phyloP scores from a whole-genome alignment of 1,284 basidiomycete species.

The Flammula alnicola region DNA sequence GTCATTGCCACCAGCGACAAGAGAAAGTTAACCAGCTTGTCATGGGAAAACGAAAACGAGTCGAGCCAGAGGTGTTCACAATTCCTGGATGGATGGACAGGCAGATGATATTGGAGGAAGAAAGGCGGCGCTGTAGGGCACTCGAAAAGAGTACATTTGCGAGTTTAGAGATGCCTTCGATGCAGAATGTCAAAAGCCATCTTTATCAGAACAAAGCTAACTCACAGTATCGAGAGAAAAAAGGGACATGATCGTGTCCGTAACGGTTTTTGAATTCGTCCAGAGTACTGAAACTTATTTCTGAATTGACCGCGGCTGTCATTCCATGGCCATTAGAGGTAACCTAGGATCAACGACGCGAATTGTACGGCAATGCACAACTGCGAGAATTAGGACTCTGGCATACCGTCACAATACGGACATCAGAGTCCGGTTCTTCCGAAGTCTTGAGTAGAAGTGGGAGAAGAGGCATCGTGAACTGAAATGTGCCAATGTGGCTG shows the following conservation, averaged over 20 bases:
- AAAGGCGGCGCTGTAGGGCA: slow-evolving; percentile 44
- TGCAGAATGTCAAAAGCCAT: neutral
- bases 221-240: slow-evolving; percentile 44
- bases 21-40: slow-evolving; percentile 31
- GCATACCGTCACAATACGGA: slow-evolving; percentile 55
- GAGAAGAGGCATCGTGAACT: slow-evolving; percentile 52
- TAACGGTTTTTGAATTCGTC: slow-evolving; percentile 46
- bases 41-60: slow-evolving; percentile 25
- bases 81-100: slow-evolving; percentile 39
- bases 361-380: neutral
- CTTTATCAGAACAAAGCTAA: slow-evolving; percentile 1
- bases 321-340: slow-evolving; percentile 25
- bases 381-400: neutral
- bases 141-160: slow-evolving; percentile 42
- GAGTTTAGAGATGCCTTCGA: slow-evolving; percentile 40
- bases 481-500: slow-evolving; percentile 52
- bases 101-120: slow-evolving; percentile 31
- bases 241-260: slow-evolving; percentile 25
- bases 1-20: slow-evolving; percentile 38
- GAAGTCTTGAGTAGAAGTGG: slow-evolving; percentile 52
- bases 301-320: slow-evolving; percentile 19
- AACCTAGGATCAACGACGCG: slow-evolving; percentile 17
- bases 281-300: slow-evolving; percentile 36
- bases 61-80: slow-evolving; percentile 44
- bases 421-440: slow-evolving; percentile 46